phyloP scores from a whole-genome alignment of 108 stramenopile genomes.

The Cyclotella sp. region DNA sequence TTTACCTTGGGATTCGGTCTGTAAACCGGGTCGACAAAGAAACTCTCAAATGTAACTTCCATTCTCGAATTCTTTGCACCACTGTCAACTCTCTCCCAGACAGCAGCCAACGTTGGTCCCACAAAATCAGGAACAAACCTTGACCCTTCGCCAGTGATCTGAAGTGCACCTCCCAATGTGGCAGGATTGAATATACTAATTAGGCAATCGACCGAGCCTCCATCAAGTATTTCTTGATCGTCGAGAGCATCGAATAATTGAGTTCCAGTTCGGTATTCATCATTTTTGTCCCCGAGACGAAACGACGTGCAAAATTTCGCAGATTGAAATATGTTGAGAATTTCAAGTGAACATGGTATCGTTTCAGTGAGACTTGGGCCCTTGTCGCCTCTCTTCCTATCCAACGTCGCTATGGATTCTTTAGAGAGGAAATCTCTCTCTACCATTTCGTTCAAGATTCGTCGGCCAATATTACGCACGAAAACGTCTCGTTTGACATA shows the following conservation, averaged over 20 bases:
- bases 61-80: slow-evolving; percentile 21
- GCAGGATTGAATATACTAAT: slow-evolving; percentile 76
- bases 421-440: slow-evolving; percentile 27
- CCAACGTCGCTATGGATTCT: slow-evolving; percentile 17
- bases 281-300: slow-evolving; percentile 53
- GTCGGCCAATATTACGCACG: slow-evolving; percentile 62
- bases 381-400: slow-evolving; percentile 7
- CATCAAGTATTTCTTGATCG: slow-evolving; percentile 63
- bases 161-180: slow-evolving; percentile 71
- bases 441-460: slow-evolving; percentile 40
- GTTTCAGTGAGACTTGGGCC: slow-evolving; percentile 48
- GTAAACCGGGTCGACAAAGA: slow-evolving; percentile 87
- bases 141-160: slow-evolving; percentile 85
- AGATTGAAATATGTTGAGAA: slow-evolving; percentile 60
- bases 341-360: slow-evolving; percentile 52
- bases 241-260: slow-evolving; percentile 82
- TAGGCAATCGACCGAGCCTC: slow-evolving; percentile 70
- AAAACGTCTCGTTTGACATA: slow-evolving; percentile 66
- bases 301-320: slow-evolving; percentile 54
- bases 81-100: slow-evolving; percentile 64
- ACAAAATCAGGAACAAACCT: slow-evolving; percentile 84
- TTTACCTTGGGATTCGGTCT: slow-evolving; percentile 81
- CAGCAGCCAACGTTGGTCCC: slow-evolving; percentile 73
- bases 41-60: slow-evolving; percentile 67
- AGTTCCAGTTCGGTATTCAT: slow-evolving; percentile 36